A percentile compares a stretch with the other conserved stretches of the same genome.
These are phyloP conservation scores for Hypsizygus ulmarius DNA, from an alignment of 1,284 basidiomycete genomes.

Conservation along the genomic window DNA sequence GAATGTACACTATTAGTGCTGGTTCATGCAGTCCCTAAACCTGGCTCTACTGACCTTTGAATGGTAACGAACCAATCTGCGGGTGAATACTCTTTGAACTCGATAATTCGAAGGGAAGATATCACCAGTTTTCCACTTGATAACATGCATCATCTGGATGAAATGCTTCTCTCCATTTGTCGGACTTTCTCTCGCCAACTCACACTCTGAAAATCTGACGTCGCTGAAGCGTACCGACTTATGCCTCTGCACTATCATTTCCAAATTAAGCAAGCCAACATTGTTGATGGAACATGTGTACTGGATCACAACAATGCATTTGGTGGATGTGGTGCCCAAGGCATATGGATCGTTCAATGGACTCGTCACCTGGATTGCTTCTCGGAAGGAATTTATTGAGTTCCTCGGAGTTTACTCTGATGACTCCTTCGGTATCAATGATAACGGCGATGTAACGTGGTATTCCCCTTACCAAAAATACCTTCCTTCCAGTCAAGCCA, in stretches of 20 bases:
- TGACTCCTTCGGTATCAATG: slow-evolving; percentile 31
- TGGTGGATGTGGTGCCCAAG: slow-evolving; percentile 25
- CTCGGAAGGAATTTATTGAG: slow-evolving; percentile 15
- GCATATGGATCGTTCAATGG: slow-evolving; percentile 31
- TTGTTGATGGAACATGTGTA: slow-evolving; percentile 18
- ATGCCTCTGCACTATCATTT: slow-evolving; percentile 37
- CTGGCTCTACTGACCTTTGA: slow-evolving; percentile 29
- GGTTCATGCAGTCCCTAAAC: slow-evolving; percentile 38
- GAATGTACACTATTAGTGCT: slow-evolving; percentile 17
- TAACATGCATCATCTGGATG: slow-evolving; percentile 23
- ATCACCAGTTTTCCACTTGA: slow-evolving; percentile 21
- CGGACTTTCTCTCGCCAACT: neutral
- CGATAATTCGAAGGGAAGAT: slow-evolving; percentile 27
- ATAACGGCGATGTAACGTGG: slow-evolving; percentile 6
- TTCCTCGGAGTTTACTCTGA: slow-evolving; percentile 33
- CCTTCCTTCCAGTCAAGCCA: neutral
- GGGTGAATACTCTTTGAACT: slow-evolving; percentile 33
- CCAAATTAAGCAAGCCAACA: slow-evolving; percentile 42
- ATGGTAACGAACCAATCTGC: slow-evolving; percentile 37
- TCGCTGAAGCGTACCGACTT: slow-evolving; percentile 32
- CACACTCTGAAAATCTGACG: slow-evolving; percentile 37
- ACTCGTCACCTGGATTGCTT: slow-evolving; percentile 34
- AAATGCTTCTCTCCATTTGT: slow-evolving; percentile 12
- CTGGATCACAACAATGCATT: slow-evolving; percentile 35
- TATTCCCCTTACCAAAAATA: slow-evolving; percentile 25